Evolutionary conservation across 192 early-diverging fungal species (phyloP).

Genomic region (Chytriomyces sp.): DNA sequence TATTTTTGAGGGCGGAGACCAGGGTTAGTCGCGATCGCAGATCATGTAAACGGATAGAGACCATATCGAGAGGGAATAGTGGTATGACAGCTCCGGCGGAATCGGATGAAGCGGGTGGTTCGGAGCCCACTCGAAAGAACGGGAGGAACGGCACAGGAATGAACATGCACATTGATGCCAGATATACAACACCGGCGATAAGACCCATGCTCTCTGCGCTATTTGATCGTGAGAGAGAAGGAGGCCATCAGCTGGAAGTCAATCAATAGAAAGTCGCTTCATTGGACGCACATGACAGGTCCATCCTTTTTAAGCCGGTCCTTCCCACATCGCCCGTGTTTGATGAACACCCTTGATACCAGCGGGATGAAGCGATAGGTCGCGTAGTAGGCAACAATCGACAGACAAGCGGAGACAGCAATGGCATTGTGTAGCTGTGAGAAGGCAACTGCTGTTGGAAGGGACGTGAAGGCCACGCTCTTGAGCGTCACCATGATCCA

Average conservation of each 20-base stretch:
- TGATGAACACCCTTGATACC: slow-evolving; percentile 72
- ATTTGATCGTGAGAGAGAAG: neutral
- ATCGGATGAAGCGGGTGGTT: slow-evolving; percentile 4
- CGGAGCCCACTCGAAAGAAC: slow-evolving; percentile 64
- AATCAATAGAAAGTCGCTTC: slow-evolving; percentile 19
- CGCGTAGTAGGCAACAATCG: slow-evolving; percentile 69
- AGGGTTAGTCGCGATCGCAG: neutral
- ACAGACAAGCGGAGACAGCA: slow-evolving; percentile 71
- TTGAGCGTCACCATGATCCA: neutral
- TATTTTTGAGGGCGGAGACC: slow-evolving; percentile 31
- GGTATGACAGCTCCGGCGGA: slow-evolving; percentile 35
- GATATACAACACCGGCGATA: slow-evolving; percentile 84
- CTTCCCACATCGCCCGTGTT: slow-evolving; percentile 75
- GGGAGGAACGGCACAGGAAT: slow-evolving; percentile 92
- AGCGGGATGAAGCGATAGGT: slow-evolving; percentile 76
- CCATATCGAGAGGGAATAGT: slow-evolving; percentile 75
- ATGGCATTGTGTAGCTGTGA: slow-evolving; percentile 68
- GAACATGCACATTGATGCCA: slow-evolving; percentile 86
- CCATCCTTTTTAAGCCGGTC: slow-evolving; percentile 78
- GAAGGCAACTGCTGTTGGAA: slow-evolving; percentile 23
- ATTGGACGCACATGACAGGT: slow-evolving; percentile 67
- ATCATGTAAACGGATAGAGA: slow-evolving; percentile 28
- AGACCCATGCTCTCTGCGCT: slow-evolving; percentile 97
- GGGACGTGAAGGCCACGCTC: neutral
- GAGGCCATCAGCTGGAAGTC: neutral